Percentiles rank a stretch among this genome's conserved stretches.
Evolutionary conservation across 116 monocot genomes (phyloP).

Genomic region (Posidonia oceanica): DNA sequence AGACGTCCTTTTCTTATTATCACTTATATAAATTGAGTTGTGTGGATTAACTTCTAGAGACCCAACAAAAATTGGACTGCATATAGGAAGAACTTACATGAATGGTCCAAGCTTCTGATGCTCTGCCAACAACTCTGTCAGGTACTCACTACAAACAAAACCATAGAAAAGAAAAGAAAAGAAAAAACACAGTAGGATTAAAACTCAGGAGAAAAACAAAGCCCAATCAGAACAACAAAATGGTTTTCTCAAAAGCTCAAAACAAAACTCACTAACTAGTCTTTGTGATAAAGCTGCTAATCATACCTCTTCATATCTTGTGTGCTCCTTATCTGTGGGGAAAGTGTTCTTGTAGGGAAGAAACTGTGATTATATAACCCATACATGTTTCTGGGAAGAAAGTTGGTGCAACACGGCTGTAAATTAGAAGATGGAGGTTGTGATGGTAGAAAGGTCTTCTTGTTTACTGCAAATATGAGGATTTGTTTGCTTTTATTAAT

Average conservation of each 20-base stretch:
- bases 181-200: slow-evolving; percentile 15
- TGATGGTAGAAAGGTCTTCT: slow-evolving; percentile 4
- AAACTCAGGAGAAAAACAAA: slow-evolving; percentile 1
- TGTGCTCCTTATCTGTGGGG: slow-evolving; percentile 71
- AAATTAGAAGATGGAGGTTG: slow-evolving; percentile 3
- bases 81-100: slow-evolving; percentile 91
- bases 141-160: slow-evolving; percentile 63
- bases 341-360: slow-evolving; percentile 65
- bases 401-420: neutral
- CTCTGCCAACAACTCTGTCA: slow-evolving; percentile 86
- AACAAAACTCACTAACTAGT: neutral
- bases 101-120: slow-evolving; percentile 96
- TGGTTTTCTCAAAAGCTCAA: neutral
- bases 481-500: neutral
- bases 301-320: slow-evolving; percentile 63
- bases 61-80: too few species aligned
- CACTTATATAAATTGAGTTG: too few species aligned
- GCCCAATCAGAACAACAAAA: slow-evolving; percentile 4
- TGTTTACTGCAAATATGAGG: slow-evolving; percentile 1
- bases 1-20: too few species aligned
- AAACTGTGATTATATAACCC: slow-evolving; percentile 37
- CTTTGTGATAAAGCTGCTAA: neutral
- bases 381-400: slow-evolving; percentile 10
- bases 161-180: slow-evolving; percentile 1
- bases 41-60: too few species aligned